phyloP scores from a whole-genome alignment of 768 basidiomycete genomes.

The Auriculariales sp. region DNA sequence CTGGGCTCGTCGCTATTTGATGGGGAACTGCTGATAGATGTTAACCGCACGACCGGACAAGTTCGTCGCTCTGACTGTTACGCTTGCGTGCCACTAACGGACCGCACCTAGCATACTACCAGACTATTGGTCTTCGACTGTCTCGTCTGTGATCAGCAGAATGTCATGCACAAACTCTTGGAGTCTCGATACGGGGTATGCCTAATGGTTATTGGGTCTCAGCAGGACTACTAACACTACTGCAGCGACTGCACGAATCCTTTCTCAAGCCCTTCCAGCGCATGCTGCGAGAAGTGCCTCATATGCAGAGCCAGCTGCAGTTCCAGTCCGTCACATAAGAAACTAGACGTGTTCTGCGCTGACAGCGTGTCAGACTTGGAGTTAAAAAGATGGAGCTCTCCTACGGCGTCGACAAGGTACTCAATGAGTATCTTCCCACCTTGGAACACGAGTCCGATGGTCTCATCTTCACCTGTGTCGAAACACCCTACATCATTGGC shows the following conservation, averaged over 20 bases:
- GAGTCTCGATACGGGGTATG: slow-evolving; percentile 83
- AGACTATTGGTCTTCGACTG: slow-evolving; percentile 88
- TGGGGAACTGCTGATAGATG: slow-evolving; percentile 86
- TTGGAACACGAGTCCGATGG: slow-evolving; percentile 91
- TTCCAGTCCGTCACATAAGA: slow-evolving; percentile 73
- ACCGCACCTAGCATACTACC: slow-evolving; percentile 46
- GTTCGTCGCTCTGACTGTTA: slow-evolving; percentile 25
- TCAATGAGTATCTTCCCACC: slow-evolving; percentile 66
- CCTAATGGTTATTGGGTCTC: slow-evolving; percentile 5
- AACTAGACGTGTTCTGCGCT: no score
- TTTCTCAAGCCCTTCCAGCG: slow-evolving; percentile 69
- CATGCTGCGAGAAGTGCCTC: slow-evolving; percentile 54
- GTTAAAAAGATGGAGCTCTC: slow-evolving; percentile 81
- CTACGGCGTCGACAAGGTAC: slow-evolving; percentile 78
- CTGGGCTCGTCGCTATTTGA: slow-evolving; percentile 76
- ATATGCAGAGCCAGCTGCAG: slow-evolving; percentile 47
- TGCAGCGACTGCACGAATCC: slow-evolving; percentile 64
- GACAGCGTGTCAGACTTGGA: slow-evolving; percentile 39
- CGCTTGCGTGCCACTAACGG: slow-evolving; percentile 1
- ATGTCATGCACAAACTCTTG: slow-evolving; percentile 72
- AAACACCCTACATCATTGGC: slow-evolving; percentile 61
- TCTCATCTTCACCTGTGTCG: slow-evolving; percentile 88
- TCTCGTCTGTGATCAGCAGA: slow-evolving; percentile 71
- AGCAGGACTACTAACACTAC: background rate
- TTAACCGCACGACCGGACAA: slow-evolving; percentile 57